Conservation (phyloP, 140 eudicot genomes). For the Bidens hawaiensis region DNA sequence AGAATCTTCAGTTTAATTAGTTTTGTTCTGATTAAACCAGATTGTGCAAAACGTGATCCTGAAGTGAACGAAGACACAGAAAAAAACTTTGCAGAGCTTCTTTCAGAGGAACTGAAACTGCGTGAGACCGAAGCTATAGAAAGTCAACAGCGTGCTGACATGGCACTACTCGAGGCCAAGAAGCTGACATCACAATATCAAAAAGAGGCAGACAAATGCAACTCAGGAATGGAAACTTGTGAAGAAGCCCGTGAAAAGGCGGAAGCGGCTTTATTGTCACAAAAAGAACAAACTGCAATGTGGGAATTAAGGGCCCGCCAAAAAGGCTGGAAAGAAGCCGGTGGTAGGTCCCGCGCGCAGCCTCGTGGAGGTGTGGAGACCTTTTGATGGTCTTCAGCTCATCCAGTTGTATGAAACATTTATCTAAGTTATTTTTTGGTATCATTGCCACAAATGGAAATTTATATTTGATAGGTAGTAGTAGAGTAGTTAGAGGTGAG, state of each 20-base stretch:
- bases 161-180: conserved; percentile 88
- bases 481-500: conserved; percentile 1
- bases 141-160: conserved; percentile 85
- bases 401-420: background rate
- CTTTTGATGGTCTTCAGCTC: background rate
- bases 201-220: conserved; percentile 97
- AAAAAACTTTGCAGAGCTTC: conserved; percentile 69
- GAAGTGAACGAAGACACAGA: conserved; percentile 91
- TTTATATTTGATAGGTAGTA: background rate
- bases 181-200: conserved; percentile 92
- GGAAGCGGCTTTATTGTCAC: conserved; percentile 62
- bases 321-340: conserved; percentile 82
- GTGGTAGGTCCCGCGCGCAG: conserved; percentile 23
- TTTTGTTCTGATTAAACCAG: conserved; percentile 28
- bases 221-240: conserved; percentile 98
- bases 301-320: conserved; percentile 90
- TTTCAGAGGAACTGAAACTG: conserved; percentile 79
- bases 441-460: conserved; percentile 1
- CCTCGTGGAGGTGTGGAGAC: conserved; percentile 31
- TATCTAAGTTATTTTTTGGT: too few relatives aligned
- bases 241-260: conserved; percentile 97
- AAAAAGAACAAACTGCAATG: conserved; percentile 60
- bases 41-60: conserved; percentile 85
- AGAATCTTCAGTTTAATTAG: background rate
- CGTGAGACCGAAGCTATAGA: conserved; percentile 79